Conservation (phyloP, 345 rosid genomes). For the Crucihimalaya himalaica region DNA sequence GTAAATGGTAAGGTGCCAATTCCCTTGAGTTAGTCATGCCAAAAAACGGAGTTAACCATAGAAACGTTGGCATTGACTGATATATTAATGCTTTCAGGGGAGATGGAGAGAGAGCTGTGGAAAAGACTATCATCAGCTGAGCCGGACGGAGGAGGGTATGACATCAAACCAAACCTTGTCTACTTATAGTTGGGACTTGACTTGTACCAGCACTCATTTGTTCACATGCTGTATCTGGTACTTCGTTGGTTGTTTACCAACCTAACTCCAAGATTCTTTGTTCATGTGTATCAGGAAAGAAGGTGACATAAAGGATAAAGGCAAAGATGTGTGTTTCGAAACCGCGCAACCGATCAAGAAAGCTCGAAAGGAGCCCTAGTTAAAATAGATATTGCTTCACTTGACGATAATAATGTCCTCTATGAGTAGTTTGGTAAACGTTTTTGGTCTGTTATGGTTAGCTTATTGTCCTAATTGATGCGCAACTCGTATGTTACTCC, state of each 20-base stretch:
- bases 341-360: constrained; percentile 5
- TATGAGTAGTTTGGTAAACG: neutral
- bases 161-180: constrained; percentile 4
- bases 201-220: neutral
- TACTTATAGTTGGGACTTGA: neutral
- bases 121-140: constrained; percentile 28
- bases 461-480: neutral
- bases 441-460: neutral
- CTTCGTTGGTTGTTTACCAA: neutral
- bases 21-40: neutral
- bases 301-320: neutral
- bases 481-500: neutral
- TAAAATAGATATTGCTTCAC: neutral
- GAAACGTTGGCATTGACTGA: neutral
- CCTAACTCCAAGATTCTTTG: constrained; percentile 8
- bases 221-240: neutral
- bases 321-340: constrained; percentile 4
- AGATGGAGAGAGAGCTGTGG: constrained; percentile 35
- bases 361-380: neutral
- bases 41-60: neutral
- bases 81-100: constrained; percentile 27
- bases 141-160: constrained; percentile 15
- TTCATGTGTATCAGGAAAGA: constrained; percentile 24
- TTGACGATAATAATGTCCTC: neutral
- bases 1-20: constrained; percentile 46